Evolutionary conservation across 805 yeast genomes (phyloP).

Genomic region (Wickerhamomyces bovis): DNA sequence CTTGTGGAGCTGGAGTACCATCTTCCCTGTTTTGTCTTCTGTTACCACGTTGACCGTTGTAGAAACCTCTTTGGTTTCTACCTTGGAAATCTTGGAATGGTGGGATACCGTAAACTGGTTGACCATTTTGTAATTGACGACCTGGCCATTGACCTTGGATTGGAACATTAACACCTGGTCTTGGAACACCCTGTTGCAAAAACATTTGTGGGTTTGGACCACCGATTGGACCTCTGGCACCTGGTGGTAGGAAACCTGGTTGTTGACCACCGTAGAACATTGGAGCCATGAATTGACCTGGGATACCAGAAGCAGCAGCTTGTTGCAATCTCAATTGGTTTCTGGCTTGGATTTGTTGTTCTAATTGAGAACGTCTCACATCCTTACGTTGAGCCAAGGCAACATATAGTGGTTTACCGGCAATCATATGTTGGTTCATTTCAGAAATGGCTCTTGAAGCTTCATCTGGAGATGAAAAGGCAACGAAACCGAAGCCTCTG

Average conservation of each 20-base stretch:
- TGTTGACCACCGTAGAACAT: conserved; percentile 61
- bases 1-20: conserved; percentile 11
- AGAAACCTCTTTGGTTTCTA: conserved; percentile 38
- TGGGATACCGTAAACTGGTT: conserved; percentile 82
- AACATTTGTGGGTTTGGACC: conserved; percentile 79
- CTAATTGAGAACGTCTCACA: conserved; percentile 92
- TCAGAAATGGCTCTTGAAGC: conserved; percentile 97
- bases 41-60: conserved; percentile 37
- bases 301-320: conserved; percentile 82
- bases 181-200: conserved; percentile 58
- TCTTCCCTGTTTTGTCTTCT: conserved; percentile 32
- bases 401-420: conserved; percentile 94
- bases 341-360: conserved; percentile 97
- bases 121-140: conserved; percentile 67
- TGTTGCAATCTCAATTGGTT: conserved; percentile 98
- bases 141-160: conserved; percentile 59
- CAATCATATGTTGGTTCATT: conserved; percentile 95
- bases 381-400: conserved; percentile 99
- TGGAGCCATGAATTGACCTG: conserved; percentile 80
- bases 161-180: conserved; percentile 42
- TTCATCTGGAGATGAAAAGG: conserved; percentile 97
- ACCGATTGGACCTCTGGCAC: conserved; percentile 75
- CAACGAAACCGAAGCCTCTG: conserved; percentile 97
- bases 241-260: conserved; percentile 80
- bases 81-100: conserved; percentile 65